A percentile compares a stretch with the other conserved stretches of the same genome.
Evolutionary conservation across 2,329 filamentous ascomycete species (phyloP).

Genomic region (Podosphaera aphanis): DNA sequence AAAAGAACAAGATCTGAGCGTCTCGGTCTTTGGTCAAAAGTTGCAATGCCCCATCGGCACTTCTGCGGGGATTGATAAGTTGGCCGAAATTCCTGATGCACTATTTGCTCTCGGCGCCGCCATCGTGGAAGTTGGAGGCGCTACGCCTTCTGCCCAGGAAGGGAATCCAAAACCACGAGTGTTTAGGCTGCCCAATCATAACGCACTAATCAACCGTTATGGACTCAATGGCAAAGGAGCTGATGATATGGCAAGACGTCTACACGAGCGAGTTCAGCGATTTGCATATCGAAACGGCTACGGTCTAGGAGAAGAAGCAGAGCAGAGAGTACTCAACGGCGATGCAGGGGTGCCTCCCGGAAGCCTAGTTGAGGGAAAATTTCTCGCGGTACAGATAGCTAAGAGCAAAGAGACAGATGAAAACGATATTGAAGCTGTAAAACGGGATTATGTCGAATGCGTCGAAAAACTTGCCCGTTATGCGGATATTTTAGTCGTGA

Average conservation of each 20-base stretch:
- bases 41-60: constrained; percentile 78
- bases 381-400: constrained; percentile 78
- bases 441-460: constrained; percentile 68
- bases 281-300: constrained; percentile 53
- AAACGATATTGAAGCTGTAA: constrained; percentile 59
- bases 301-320: constrained; percentile 35
- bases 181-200: constrained; percentile 62
- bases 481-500: constrained; percentile 90
- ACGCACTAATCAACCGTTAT: constrained; percentile 85
- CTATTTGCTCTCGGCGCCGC: constrained; percentile 68
- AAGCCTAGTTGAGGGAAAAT: constrained; percentile 49
- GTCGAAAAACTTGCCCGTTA: constrained; percentile 64
- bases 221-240: constrained; percentile 83
- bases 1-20: constrained; percentile 18
- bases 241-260: constrained; percentile 56
- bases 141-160: constrained; percentile 64
- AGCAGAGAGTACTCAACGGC: constrained; percentile 53
- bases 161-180: constrained; percentile 77
- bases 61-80: constrained; percentile 88
- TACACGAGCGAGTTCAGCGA: constrained; percentile 54
- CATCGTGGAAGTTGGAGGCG: constrained; percentile 79
- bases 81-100: constrained; percentile 66
- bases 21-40: constrained; percentile 48
- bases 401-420: constrained; percentile 93
- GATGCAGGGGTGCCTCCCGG: constrained; percentile 58